Evolutionary conservation across 148 eudicot genomes (phyloP), one percentile per base, ranked within the genome.

Genomic region (Rheum nobile): DNA sequence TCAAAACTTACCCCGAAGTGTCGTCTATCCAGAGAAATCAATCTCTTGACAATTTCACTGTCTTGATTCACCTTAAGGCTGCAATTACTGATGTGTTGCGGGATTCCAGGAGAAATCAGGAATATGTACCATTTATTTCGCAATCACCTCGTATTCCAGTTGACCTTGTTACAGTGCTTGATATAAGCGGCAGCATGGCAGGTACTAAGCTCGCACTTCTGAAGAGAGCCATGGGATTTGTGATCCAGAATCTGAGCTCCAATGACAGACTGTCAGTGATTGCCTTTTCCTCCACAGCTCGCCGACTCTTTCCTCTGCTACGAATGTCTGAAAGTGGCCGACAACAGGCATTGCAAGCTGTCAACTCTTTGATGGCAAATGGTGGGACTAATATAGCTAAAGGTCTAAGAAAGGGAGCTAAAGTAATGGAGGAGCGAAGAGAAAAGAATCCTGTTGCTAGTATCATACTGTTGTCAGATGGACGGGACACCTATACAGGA

Each of bases 41-140:
- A 41, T 38, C 85, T 10, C 61, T 21, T 35, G 78, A 83, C 31
- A 72, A 85, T 72, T 92, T 92, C 80, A 77, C 82, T 8, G 88
- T 90, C 67, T 81, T 90, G 67, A 48, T 92, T 82, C 88, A 88
- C 52, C 80, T 92, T 5, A 92, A 92, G 81, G 92, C 96, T 26
- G 57, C 71, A 31, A 22, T 24, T 54, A 14, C 12, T 54, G 54
- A 48, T 17, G 39, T 34, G 4, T 19, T 16, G 38, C 71, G 19
- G 38, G 28, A 31, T 34, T 17, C 19, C 19, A 6, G 39, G 46
- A 67, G 71, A 67, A 67, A 29, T 17, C 34, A 29, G 52, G 52
- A 47, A 2, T 1, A 16, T 17, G 4, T 17, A 3, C 52, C 52
- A 47, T 17, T 39, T 17, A 54, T 35, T 8, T 44, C 75, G 16